Evolutionary conservation across 495 filamentous ascomycete genomes (phyloP).

Genomic region (Aspergillus sparsus): DNA sequence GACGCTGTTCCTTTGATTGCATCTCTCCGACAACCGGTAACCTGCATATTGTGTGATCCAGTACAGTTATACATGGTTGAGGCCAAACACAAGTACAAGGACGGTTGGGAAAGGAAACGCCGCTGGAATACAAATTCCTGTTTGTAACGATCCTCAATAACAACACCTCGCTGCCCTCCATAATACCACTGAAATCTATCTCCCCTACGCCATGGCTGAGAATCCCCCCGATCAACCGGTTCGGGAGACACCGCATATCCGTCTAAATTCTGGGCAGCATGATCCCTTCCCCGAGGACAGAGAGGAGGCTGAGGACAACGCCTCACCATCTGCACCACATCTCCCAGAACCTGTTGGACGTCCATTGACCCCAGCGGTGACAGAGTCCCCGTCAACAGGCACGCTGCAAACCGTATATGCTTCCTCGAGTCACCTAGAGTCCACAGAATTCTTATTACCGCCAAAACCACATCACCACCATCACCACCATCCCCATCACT

Average conservation of each 20-base stretch:
- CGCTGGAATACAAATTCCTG: too few relatives aligned
- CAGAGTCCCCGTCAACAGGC: constrained; percentile 19
- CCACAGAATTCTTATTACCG: constrained; percentile 61
- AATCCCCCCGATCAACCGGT: constrained; percentile 2
- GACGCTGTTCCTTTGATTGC: too few relatives aligned
- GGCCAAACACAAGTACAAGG: too few relatives aligned
- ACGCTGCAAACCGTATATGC: constrained; percentile 29
- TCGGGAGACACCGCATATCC: constrained; percentile 45
- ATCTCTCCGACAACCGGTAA: too few relatives aligned
- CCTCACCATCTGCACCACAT: constrained; percentile 26
- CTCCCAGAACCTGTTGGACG: constrained; percentile 18
- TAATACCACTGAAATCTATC: background rate
- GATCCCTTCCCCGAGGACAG: constrained; percentile 46
- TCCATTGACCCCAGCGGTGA: constrained; percentile 22
- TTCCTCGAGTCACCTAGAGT: constrained; percentile 44
- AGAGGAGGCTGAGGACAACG: constrained; percentile 21
- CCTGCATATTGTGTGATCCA: too few relatives aligned
- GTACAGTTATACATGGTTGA: too few relatives aligned
- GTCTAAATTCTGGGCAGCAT: constrained; percentile 59
- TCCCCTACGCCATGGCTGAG: constrained; percentile 16
- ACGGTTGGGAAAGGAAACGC: too few relatives aligned
- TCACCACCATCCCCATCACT: too few relatives aligned
- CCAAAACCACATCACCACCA: constrained; percentile 45
- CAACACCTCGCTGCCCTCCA: too few relatives aligned
- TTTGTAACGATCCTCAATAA: too few relatives aligned